Evolutionary conservation across 2,329 filamentous ascomycete genomes (phyloP), one percentile per base, ranked within the genome.

Genomic region (Aspergillus sp.): DNA sequence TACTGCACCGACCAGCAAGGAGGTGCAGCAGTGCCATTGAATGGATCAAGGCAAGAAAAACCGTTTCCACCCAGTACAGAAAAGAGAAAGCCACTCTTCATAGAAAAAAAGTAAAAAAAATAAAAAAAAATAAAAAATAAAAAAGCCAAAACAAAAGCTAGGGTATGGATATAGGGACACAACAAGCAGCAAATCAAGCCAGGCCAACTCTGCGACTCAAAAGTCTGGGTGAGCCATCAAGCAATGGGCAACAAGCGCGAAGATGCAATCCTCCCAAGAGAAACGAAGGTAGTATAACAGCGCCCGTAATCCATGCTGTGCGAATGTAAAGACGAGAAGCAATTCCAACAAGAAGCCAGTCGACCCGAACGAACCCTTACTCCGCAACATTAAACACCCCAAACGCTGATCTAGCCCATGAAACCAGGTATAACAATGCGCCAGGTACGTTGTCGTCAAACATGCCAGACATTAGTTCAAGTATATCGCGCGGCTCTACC

Each of bases 401-500:
- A 49, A 55, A 58, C 59, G 57, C 58, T 60, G 49, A 52, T 60
- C 49, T 58, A 58, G 51, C 55, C 52, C 49, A 44, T 52, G 47
- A 57, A 55, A 51, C 47, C 36, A 52, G 45, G 43, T 49, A 52
- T 43, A 52, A 51, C 46, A 56, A 52, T 59, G 52, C 60, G 59
- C 58, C 59, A 52, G 49, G 52, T 53, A 57, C 51, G 46, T 53
- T 50, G 45, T 59, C 55, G 55, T 58, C 47, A 61, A 61, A 59
- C 58, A 60, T 62, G 55, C 51, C 57, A 55, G 55, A 56, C 57
- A 58, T 61, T 50, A 60, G 49, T 44, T 48, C 44, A 42, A 48
- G 43, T 43, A 43, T 38, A 45, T 48, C 37, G 37, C 42, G 38
- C 15, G 34, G 29, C 30, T 41, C 56, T 53, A 67, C 39, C 63